These are phyloP conservation scores for Hirschioporus abietinus DNA, from an alignment of 768 basidiomycete species.

Conservation along the genomic window DNA sequence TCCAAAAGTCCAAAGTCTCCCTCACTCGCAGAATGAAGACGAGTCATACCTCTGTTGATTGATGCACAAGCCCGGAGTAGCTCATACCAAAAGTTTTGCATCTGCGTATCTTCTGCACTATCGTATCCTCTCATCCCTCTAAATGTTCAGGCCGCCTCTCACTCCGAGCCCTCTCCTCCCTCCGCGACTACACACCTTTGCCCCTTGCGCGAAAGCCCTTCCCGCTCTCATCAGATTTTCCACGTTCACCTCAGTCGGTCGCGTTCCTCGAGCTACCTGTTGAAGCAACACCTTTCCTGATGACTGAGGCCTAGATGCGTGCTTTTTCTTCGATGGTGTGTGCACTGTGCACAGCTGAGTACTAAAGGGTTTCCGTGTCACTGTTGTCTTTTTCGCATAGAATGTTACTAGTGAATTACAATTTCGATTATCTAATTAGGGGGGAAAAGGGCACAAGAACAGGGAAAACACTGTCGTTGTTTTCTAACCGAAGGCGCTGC, in stretches of 20 bases:
- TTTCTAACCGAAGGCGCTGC: too few species aligned
- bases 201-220: constrained; percentile 71
- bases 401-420: too few species aligned
- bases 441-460: too few species aligned
- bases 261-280: constrained; percentile 62
- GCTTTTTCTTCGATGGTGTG: constrained; percentile 53
- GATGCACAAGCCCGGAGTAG: constrained; percentile 45
- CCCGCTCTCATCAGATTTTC: constrained; percentile 46
- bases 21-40: too few species aligned
- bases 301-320: constrained; percentile 73
- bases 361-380: too few species aligned
- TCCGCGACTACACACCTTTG: constrained; percentile 68
- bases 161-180: constrained; percentile 40
- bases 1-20: too few species aligned
- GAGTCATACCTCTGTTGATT: too few species aligned
- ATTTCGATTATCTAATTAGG: too few species aligned
- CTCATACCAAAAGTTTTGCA: constrained; percentile 64
- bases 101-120: constrained; percentile 68
- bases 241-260: constrained; percentile 42
- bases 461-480: too few species aligned
- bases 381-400: too few species aligned
- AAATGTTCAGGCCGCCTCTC: constrained; percentile 27
- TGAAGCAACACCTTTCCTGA: constrained; percentile 65
- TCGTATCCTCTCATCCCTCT: constrained; percentile 48
- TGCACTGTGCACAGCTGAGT: too few species aligned